Conservation (phyloP, 352 stramenopile species). For the Pythium volutum region DNA sequence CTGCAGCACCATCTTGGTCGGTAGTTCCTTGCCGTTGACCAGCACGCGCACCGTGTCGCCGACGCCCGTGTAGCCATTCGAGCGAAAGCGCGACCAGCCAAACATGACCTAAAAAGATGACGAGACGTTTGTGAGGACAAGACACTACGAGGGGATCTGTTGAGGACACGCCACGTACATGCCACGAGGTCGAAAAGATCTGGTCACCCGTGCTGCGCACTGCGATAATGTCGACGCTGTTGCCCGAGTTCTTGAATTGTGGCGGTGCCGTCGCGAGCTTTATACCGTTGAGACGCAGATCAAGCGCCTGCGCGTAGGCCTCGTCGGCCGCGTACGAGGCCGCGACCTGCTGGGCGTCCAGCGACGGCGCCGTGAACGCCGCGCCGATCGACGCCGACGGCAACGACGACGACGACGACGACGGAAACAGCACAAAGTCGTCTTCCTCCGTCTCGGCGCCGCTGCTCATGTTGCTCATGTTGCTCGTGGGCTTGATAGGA, state of each 20-base stretch:
- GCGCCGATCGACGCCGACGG: background rate
- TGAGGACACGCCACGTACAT: conserved; percentile 33
- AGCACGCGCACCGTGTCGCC: conserved; percentile 72
- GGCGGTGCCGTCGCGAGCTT: conserved; percentile 22
- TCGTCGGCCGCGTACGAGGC: conserved; percentile 5
- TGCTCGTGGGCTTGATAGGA: conserved; percentile 6
- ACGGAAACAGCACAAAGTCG: conserved; percentile 21
- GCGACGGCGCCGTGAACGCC: background rate
- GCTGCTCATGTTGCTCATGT: conserved; percentile 6
- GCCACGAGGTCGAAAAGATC: conserved; percentile 70
- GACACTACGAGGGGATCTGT: no score
- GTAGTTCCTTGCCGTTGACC: conserved; percentile 73
- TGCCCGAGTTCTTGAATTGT: conserved; percentile 70
- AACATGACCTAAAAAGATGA: conserved; percentile 50
- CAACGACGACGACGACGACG: background rate
- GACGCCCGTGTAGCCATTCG: conserved; percentile 53
- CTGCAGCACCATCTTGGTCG: conserved; percentile 70
- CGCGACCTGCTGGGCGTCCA: background rate
- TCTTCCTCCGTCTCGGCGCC: conserved; percentile 16
- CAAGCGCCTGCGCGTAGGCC: conserved; percentile 12
- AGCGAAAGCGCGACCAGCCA: conserved; percentile 66
- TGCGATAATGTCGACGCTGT: conserved; percentile 77
- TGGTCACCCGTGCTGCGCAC: conserved; percentile 56
- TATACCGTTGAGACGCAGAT: conserved; percentile 9
- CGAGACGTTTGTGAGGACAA: no score